Percentiles rank a stretch among this genome's conserved stretches.
These are phyloP conservation scores for Zymoseptoria crescenta DNA, from an alignment of 2,329 filamentous ascomycete species.

Conservation along the genomic window DNA sequence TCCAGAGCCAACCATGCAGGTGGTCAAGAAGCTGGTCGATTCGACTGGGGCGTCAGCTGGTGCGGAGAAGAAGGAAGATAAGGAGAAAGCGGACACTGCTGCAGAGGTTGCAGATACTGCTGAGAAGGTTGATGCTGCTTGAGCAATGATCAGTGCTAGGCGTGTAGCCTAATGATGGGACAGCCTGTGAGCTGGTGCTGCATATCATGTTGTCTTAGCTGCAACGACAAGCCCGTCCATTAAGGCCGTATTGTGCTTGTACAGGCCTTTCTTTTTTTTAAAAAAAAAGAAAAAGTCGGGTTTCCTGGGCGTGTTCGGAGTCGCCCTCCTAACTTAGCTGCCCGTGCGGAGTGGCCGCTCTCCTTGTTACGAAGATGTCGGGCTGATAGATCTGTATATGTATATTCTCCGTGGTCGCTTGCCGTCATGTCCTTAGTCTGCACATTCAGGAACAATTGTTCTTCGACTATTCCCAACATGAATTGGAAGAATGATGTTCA, in stretches of 20 bases:
- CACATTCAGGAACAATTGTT: no score
- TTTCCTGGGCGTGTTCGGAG: neutral
- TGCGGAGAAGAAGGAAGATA: constrained; percentile 22
- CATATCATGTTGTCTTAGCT: neutral
- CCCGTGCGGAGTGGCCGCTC: no score
- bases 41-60: constrained; percentile 30
- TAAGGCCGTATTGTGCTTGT: no score
- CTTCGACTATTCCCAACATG: no score
- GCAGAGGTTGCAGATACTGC: constrained; percentile 42
- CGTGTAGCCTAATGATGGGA: neutral
- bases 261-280: no score
- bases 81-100: constrained; percentile 32
- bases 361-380: no score
- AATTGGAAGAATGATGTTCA: neutral
- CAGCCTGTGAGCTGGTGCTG: neutral
- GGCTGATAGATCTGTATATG: no score
- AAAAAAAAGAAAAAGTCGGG: no score
- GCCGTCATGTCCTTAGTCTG: no score
- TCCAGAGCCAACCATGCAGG: constrained; percentile 68
- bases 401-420: no score
- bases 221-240: no score
- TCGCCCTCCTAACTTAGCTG: no score
- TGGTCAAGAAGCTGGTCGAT: constrained; percentile 64
- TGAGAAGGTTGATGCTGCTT: constrained; percentile 22
- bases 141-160: neutral